Conservation (phyloP, 352 stramenopile genomes). For the Phytophthora multivora region DNA sequence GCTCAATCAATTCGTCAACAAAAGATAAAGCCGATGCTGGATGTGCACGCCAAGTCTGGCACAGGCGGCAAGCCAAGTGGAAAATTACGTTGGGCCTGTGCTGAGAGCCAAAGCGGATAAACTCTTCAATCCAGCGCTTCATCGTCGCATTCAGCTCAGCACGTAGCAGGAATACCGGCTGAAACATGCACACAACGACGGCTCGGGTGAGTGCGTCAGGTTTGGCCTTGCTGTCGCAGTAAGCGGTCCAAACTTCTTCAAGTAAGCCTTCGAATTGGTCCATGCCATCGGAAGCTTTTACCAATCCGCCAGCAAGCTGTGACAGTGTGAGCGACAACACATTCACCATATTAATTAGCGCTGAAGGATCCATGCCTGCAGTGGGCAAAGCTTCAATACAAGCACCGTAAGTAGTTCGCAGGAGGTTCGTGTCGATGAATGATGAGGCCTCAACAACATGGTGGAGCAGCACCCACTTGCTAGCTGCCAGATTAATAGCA, state of each 20-base stretch:
- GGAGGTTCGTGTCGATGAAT: conserved; percentile 49
- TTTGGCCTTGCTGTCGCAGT: conserved; percentile 74
- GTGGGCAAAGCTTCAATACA: conserved; percentile 61
- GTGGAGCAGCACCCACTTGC: conserved; percentile 64
- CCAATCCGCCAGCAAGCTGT: conserved; percentile 47
- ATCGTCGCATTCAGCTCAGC: conserved; percentile 35
- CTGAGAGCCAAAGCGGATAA: conserved; percentile 57
- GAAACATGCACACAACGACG: conserved; percentile 74
- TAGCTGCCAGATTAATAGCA: conserved; percentile 43
- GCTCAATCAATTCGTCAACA: conserved; percentile 63
- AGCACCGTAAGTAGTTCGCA: conserved; percentile 41
- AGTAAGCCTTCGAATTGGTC: conserved; percentile 51
- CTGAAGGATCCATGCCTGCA: conserved; percentile 54
- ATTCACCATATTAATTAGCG: conserved; percentile 71
- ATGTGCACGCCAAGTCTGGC: conserved; percentile 64
- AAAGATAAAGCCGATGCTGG: conserved; percentile 55
- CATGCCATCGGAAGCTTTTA: conserved; percentile 17
- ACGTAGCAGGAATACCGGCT: conserved; percentile 62
- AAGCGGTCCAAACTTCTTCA: conserved; percentile 67
- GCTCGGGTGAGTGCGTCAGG: conserved; percentile 67
- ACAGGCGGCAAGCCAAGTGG: conserved; percentile 71
- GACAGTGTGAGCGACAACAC: conserved; percentile 60
- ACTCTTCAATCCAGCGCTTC: conserved; percentile 63
- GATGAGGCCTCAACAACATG: conserved; percentile 52
- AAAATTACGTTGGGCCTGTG: conserved; percentile 82